Evolutionary conservation across 306 rosid species (phyloP).

Genomic region (Astragalus glycyphyllos): DNA sequence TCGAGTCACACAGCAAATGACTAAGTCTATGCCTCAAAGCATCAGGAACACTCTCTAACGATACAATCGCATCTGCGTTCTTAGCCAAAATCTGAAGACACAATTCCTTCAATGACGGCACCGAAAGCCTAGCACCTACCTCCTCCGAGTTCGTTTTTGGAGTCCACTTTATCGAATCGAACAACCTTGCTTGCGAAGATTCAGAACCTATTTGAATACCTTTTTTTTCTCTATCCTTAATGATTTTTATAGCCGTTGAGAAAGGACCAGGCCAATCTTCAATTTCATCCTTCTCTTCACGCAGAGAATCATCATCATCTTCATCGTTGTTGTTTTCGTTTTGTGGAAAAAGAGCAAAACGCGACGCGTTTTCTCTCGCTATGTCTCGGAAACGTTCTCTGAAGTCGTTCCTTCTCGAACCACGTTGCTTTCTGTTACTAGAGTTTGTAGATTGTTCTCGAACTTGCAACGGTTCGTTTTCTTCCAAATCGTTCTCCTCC

Average conservation of each 20-base stretch:
- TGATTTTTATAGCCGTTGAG: constrained; percentile 81
- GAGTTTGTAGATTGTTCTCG: constrained; percentile 24
- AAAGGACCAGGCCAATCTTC: constrained; percentile 98
- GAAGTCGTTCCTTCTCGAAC: constrained; percentile 35
- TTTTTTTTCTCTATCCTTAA: constrained; percentile 58
- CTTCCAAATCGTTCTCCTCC: background rate
- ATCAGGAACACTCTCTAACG: constrained; percentile 80
- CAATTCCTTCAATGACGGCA: constrained; percentile 71
- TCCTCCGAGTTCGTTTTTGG: constrained; percentile 39
- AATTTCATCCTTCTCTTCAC: constrained; percentile 46
- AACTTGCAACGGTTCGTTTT: constrained; percentile 26
- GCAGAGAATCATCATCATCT: constrained; percentile 19
- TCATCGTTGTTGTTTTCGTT: constrained; percentile 39
- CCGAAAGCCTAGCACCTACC: constrained; percentile 22
- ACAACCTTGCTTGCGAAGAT: constrained; percentile 34
- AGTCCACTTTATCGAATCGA: constrained; percentile 55
- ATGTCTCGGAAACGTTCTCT: constrained; percentile 57
- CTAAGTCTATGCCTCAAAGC: constrained; percentile 69
- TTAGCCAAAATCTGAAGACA: constrained; percentile 58
- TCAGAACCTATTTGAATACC: constrained; percentile 7
- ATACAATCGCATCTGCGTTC: constrained; percentile 72
- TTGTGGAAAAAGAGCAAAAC: constrained; percentile 51
- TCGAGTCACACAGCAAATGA: constrained; percentile 73
- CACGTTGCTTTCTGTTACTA: background rate
- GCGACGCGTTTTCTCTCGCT: constrained; percentile 64